These are phyloP conservation scores for Dipteronia sinensis DNA, from an alignment of 345 rosid species.

Conservation along the genomic window DNA sequence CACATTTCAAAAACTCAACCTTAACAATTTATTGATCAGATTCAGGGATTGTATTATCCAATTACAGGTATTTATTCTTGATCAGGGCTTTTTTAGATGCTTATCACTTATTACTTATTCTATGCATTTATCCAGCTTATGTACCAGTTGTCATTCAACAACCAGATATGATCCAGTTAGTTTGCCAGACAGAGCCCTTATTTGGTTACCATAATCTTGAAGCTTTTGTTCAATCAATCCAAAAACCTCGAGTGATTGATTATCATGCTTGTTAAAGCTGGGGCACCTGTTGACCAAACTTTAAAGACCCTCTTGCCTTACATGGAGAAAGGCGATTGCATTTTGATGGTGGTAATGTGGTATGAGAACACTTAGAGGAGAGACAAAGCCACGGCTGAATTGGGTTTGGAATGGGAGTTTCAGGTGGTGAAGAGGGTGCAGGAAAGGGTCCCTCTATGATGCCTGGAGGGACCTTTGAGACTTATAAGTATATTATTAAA, in stretches of 20 bases:
- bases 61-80: too few relatives aligned
- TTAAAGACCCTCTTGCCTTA: conserved; percentile 79
- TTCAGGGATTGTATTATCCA: too few relatives aligned
- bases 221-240: conserved; percentile 77
- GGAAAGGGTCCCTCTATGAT: conserved; percentile 95
- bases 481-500: conserved; percentile 69
- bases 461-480: conserved; percentile 94
- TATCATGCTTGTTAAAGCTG: conserved; percentile 97
- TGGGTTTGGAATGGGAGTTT: conserved; percentile 95
- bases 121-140: too few relatives aligned
- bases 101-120: too few relatives aligned
- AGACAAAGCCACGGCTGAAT: too few relatives aligned
- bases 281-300: conserved; percentile 89
- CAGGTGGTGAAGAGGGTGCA: conserved; percentile 99
- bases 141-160: too few relatives aligned
- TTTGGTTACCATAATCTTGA: conserved; percentile 84
- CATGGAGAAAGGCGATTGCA: conserved; percentile 93
- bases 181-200: conserved; percentile 33
- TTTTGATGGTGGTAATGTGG: conserved; percentile 94
- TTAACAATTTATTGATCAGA: too few relatives aligned
- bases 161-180: too few relatives aligned
- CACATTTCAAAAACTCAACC: too few relatives aligned
- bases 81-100: too few relatives aligned
- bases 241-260: conserved; percentile 76
- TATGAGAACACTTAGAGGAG: too few relatives aligned